Evolutionary conservation across 1,139 yeast genomes (phyloP).

Genomic region (Hyphopichia pseudoburtonii): DNA sequence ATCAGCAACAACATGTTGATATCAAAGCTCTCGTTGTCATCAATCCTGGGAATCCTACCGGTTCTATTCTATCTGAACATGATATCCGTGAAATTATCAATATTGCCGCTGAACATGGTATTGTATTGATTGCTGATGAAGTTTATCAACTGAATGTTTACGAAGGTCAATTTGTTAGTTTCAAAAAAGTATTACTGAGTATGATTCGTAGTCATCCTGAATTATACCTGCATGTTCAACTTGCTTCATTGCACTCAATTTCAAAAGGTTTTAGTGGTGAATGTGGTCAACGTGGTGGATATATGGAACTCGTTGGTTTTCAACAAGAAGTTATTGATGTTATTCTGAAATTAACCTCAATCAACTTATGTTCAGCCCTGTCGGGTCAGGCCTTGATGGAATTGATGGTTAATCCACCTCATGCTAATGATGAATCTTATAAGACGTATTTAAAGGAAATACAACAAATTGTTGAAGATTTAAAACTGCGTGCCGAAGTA

Average conservation of each 20-base stretch:
- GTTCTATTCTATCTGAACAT: slow-evolving; percentile 66
- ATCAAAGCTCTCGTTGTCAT: slow-evolving; percentile 87
- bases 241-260: slow-evolving; percentile 92
- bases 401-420: slow-evolving; percentile 91
- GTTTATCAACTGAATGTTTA: slow-evolving; percentile 93
- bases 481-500: slow-evolving; percentile 60
- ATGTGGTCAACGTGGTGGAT: slow-evolving; percentile 99
- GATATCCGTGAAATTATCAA: slow-evolving; percentile 70
- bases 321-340: slow-evolving; percentile 65
- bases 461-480: slow-evolving; percentile 55
- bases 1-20: slow-evolving; percentile 54
- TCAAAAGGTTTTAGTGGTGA: slow-evolving; percentile 97
- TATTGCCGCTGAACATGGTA: slow-evolving; percentile 79
- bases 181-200: slow-evolving; percentile 65
- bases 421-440: slow-evolving; percentile 72
- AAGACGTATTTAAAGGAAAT: slow-evolving; percentile 65
- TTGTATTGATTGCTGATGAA: slow-evolving; percentile 95
- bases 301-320: slow-evolving; percentile 90
- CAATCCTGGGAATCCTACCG: slow-evolving; percentile 98
- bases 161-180: slow-evolving; percentile 62
- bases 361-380: slow-evolving; percentile 89
- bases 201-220: slow-evolving; percentile 55
- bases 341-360: slow-evolving; percentile 81
- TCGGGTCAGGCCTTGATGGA: slow-evolving; percentile 92
- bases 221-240: slow-evolving; percentile 68